These are phyloP conservation scores for Mycena olivaceomarginata DNA, from an alignment of 768 basidiomycete species.

Conservation along the genomic window DNA sequence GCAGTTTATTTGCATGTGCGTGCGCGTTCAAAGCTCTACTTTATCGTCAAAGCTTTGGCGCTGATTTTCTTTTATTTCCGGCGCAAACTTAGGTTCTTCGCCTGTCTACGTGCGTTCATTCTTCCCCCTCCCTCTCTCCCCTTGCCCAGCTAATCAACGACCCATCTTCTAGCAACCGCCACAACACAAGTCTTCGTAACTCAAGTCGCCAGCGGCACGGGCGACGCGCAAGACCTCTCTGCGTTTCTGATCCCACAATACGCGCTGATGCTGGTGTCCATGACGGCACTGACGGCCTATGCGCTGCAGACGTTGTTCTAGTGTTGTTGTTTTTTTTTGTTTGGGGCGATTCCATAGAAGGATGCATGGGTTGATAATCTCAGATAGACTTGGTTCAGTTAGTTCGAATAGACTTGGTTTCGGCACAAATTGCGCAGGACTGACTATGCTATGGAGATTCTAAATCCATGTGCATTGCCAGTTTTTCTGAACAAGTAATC, in stretches of 20 bases:
- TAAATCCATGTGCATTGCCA: no score
- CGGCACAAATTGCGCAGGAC: no score
- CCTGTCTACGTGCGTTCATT: conserved; percentile 1
- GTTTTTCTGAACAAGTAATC: no score
- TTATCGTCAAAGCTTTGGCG: no score
- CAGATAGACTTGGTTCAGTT: no score
- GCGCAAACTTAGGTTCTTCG: conserved; percentile 4
- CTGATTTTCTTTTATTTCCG: no score
- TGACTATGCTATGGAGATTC: no score
- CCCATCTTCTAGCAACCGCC: neutral
- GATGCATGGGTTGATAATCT: no score
- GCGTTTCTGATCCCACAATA: conserved; percentile 65
- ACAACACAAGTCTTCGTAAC: conserved; percentile 64
- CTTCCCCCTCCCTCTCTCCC: no score
- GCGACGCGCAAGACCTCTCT: conserved; percentile 63
- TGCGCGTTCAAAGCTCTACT: neutral
- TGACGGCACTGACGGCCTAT: conserved; percentile 49
- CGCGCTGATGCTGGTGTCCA: conserved; percentile 48
- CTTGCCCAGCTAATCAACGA: no score
- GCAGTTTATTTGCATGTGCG: conserved; percentile 62
- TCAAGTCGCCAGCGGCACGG: conserved; percentile 68
- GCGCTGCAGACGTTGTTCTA: conserved; percentile 36
- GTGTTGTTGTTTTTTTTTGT: neutral
- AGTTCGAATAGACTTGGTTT: no score
- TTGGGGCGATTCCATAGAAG: no score